Evolutionary conservation across 192 early-diverging fungal species (phyloP), one percentile per base, ranked within the genome.

Genomic region (Podila verticillata): DNA sequence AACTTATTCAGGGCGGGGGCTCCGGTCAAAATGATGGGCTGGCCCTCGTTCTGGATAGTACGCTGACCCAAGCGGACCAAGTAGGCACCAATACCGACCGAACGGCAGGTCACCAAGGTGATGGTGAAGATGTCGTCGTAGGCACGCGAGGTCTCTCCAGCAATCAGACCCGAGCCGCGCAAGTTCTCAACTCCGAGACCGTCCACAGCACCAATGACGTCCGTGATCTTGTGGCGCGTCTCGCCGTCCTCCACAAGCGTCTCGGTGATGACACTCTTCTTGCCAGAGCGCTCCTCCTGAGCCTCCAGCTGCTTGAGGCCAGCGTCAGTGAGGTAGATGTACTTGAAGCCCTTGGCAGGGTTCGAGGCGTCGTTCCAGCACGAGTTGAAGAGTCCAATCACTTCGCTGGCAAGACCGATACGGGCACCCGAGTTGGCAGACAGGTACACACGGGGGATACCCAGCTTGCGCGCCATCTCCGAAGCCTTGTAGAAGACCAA

Each of bases 351-450:
- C 81, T 94, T 93, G 66, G 84, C 72, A 1, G 96, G 96, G 82
- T 97, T 92, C 22, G 74, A 72, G 31, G 80, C 66, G 65, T 98
- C 94, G 73, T 92, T 89, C 96, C 96, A 99, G 54, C 92, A 91
- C 56, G 93, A 88, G 54, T 89, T 95, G 91, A 98, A 97, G 65
- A 92, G 87, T 58, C 89, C 86, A 49, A 92, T 91, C 17, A 98
- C 87, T 86, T 99, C 98, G 67, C 94, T 94, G 26, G 98, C 98
- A 32, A 99, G 90, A 31, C 97, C 98, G 70, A 99, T 99, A 63
- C 98, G 92, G 9, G 98, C 98, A 67, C 98, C 98, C 57, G 97
- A 98, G 92, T 99, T 99, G 47, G 98, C 98, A 61, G 96, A 97
- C 32, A 99, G 83, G 85, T 98, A 99, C 20, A 98, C 84, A 65